Percentiles rank a stretch among this genome's conserved stretches.
Conservation (phyloP, 257 asterid species). For the Henckelia pumila region DNA sequence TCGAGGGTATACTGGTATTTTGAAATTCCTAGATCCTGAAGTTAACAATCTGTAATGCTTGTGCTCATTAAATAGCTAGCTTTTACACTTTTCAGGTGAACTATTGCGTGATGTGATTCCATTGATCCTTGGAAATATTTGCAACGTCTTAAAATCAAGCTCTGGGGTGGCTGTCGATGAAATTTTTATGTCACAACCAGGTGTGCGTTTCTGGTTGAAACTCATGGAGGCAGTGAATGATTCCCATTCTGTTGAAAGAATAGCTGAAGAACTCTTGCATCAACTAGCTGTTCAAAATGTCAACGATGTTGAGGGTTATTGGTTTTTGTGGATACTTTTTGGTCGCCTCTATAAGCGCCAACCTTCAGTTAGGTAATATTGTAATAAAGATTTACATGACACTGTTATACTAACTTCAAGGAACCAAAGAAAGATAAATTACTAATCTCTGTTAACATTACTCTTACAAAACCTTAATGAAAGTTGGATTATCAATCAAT, state of each 20-base stretch:
- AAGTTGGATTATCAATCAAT: slow-evolving; percentile 16
- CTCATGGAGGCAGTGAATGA: slow-evolving; percentile 78
- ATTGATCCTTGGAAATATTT: slow-evolving; percentile 50
- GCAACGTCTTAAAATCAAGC: slow-evolving; percentile 41
- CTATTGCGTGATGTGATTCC: slow-evolving; percentile 67
- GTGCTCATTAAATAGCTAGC: slow-evolving; percentile 19
- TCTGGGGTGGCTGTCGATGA: slow-evolving; percentile 36
- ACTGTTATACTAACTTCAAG: slow-evolving; percentile 11
- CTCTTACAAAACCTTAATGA: slow-evolving; percentile 3
- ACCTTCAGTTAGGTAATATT: slow-evolving; percentile 66
- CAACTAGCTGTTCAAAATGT: slow-evolving; percentile 62
- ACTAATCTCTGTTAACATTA: slow-evolving; percentile 2
- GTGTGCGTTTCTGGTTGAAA: slow-evolving; percentile 67
- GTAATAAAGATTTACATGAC: slow-evolving; percentile 19
- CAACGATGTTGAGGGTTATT: slow-evolving; percentile 72
- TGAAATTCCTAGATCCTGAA: slow-evolving; percentile 23
- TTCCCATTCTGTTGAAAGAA: slow-evolving; percentile 80
- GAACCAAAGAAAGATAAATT: not conserved
- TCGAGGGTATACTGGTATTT: slow-evolving; percentile 85
- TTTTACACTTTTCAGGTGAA: slow-evolving; percentile 57
- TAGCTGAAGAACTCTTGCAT: slow-evolving; percentile 79
- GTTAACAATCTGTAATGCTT: slow-evolving; percentile 18
- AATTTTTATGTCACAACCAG: slow-evolving; percentile 53
- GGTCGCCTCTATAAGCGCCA: slow-evolving; percentile 46
- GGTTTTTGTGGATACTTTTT: slow-evolving; percentile 83